phyloP scores from a whole-genome alignment of 2,329 filamentous ascomycete genomes.

The Polychaeton citri region DNA sequence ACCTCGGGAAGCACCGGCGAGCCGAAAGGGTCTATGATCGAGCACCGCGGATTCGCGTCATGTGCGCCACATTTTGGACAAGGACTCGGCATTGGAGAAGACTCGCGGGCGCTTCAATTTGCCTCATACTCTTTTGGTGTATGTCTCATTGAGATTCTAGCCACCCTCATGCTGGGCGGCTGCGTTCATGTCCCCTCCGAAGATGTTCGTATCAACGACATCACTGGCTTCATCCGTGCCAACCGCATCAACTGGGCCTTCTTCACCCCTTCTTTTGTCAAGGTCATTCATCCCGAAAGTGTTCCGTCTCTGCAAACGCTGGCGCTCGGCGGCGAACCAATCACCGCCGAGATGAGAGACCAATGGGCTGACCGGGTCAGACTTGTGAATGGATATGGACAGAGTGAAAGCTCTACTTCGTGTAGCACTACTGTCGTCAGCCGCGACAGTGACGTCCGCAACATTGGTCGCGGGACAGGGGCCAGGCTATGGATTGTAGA shows the following conservation, averaged over 20 bases:
- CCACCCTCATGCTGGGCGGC: conserved; percentile 28
- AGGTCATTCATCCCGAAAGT: conserved; percentile 25
- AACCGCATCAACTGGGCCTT: conserved; percentile 28
- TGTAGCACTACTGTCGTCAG: conserved; percentile 7
- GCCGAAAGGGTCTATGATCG: conserved; percentile 10
- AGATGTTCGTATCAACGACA: conserved; percentile 34
- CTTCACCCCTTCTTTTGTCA: conserved; percentile 32
- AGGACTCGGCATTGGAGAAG: conserved; percentile 6
- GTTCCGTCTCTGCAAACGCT: conserved; percentile 29
- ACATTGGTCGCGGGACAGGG: conserved; percentile 18
- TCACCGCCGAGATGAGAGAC: conserved; percentile 27
- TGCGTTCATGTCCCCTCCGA: conserved; percentile 35
- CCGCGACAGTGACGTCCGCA: conserved; percentile 16
- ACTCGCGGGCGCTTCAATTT: conserved; percentile 43
- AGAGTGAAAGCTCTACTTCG: conserved; percentile 19
- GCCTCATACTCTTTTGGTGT: conserved; percentile 33
- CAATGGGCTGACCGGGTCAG: conserved; percentile 7
- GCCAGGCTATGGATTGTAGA: conserved; percentile 18
- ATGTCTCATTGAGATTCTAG: conserved; percentile 24
- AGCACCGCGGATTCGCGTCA: conserved; percentile 3
- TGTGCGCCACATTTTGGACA: conserved; percentile 2
- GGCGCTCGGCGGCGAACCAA: conserved; percentile 30
- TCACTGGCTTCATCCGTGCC: conserved; percentile 27
- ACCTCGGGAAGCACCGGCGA: conserved; percentile 14
- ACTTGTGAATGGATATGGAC: conserved; percentile 32